Evolutionary conservation across 345 rosid genomes (phyloP).

Genomic region (Citrus maxima): DNA sequence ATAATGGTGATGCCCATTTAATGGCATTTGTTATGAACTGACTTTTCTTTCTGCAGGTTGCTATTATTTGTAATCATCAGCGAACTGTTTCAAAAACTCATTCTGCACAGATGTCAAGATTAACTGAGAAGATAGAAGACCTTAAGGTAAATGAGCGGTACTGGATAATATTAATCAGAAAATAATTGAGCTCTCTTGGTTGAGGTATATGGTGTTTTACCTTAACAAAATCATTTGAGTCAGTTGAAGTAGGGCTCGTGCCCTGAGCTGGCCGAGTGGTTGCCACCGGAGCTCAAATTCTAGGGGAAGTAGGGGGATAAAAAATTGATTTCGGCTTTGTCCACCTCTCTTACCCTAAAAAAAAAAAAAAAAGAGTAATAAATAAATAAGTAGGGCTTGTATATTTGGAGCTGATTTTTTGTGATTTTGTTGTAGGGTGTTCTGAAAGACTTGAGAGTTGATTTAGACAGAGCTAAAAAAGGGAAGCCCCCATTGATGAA

Average conservation of each 20-base stretch:
- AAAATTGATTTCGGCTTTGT: too few species aligned
- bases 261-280: too few species aligned
- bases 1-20: not conserved
- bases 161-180: not conserved
- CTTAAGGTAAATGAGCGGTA: constrained; percentile 49
- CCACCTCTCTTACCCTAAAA: too few species aligned
- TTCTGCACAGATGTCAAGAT: constrained; percentile 66
- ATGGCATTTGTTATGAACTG: constrained; percentile 13
- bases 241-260: not conserved
- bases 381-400: not conserved
- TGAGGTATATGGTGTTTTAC: not conserved
- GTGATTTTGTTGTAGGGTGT: constrained; percentile 39
- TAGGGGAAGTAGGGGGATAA: too few species aligned
- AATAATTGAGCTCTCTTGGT: not conserved
- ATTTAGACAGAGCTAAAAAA: constrained; percentile 78
- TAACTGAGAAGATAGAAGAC: constrained; percentile 73
- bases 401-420: constrained; percentile 13
- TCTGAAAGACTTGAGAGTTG: constrained; percentile 61
- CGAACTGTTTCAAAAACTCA: constrained; percentile 87
- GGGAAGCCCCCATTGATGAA: constrained; percentile 84
- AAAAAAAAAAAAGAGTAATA: too few species aligned
- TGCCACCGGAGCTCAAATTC: too few species aligned
- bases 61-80: constrained; percentile 98
- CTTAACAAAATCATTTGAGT: not conserved
- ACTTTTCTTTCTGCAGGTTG: constrained; percentile 59